Base-by-base conservation (phyloP, 139 green algal genomes). In the Desmodesmus armatus region DNA sequence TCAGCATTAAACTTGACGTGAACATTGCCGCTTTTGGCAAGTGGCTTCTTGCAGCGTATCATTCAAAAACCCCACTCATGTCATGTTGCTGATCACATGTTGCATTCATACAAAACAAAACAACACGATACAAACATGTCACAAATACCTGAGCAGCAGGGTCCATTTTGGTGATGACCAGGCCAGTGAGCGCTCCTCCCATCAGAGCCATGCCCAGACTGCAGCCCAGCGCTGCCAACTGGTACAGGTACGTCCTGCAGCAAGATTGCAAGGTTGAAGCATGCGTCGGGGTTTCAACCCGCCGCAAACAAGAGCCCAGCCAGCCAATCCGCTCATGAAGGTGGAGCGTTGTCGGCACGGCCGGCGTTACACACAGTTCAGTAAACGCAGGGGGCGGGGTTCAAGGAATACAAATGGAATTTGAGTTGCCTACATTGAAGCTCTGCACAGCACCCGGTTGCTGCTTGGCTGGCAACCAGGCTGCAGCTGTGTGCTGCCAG, bases 151-250 rank as follows among this genome's bases (percentile, higher is more conserved):
- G 53, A 63, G 53, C 15, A 63, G 15, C 53, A 69, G 67, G 67
- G 51, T 82, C 35, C 19, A 82, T 2, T 17, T 33, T 82, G 74
- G 37, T 49, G 23, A 82, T 49, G 35, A 82, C 29, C 41, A 33
- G 23, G 35, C 74, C 74, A 49, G 74, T 49, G 37, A 77, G 31
- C 21, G 37, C 37, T 27, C 74, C 74, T 43, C 51, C 40, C 5
- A 15, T 33, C 31, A 82, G 37, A 6, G 74, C 51, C 51, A 82
- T 70, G 74, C 33, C 74, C 51, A 82, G 35, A 23, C 37, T 82
- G 51, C 51, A 73, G 74, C 51, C 53, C 39, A 82, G 33, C 21
- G 74, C 74, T 63, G 53, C 53, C 33, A 82, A 40, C 74, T 82
- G 74, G 39, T 82, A 47, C 41, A 66, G 53, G 60, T 69, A 69